Percentiles rank a stretch among this genome's conserved stretches.
These are phyloP conservation scores for Nemania serpens DNA, from an alignment of 2,329 filamentous ascomycete genomes.

Conservation along the genomic window DNA sequence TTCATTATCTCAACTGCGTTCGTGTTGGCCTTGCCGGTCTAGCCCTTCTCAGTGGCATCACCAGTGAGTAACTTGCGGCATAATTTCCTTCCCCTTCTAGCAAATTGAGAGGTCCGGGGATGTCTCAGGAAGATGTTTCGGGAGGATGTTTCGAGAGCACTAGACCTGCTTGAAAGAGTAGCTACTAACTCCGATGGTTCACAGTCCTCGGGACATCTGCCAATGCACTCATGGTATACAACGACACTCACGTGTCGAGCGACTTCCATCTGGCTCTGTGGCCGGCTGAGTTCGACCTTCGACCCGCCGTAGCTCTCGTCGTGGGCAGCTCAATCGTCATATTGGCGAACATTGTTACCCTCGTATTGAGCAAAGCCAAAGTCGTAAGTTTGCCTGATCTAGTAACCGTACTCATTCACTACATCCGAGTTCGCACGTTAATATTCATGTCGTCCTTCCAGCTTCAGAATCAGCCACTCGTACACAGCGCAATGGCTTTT, in stretches of 20 bases:
- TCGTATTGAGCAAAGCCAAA: slow-evolving; percentile 54
- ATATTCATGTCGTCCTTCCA: slow-evolving; percentile 31
- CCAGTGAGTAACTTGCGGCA: too few species aligned
- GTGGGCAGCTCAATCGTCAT: slow-evolving; percentile 56
- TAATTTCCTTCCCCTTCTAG: too few species aligned
- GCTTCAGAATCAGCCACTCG: slow-evolving; percentile 45
- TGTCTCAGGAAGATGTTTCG: too few species aligned
- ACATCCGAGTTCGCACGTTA: slow-evolving; percentile 10
- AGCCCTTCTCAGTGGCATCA: slow-evolving; percentile 56
- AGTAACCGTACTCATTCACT: not conserved
- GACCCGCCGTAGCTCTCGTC: slow-evolving; percentile 61
- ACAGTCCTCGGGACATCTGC: slow-evolving; percentile 60
- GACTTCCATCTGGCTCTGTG: slow-evolving; percentile 60
- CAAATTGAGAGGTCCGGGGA: too few species aligned
- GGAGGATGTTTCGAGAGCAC: too few species aligned
- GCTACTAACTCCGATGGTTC: too few species aligned
- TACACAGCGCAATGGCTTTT: slow-evolving; percentile 47
- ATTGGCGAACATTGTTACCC: slow-evolving; percentile 52
- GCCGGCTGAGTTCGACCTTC: slow-evolving; percentile 61
- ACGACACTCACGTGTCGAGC: slow-evolving; percentile 54
- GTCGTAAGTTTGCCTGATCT: slow-evolving; percentile 48
- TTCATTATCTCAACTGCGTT: slow-evolving; percentile 50
- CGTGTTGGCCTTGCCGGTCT: slow-evolving; percentile 55
- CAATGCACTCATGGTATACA: slow-evolving; percentile 60
- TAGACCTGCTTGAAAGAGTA: too few species aligned